A percentile compares a stretch with the other conserved stretches of the same genome.
Evolutionary conservation across 169 alveolate genomes (phyloP).

Genomic region (Plasmodium berghei): DNA sequence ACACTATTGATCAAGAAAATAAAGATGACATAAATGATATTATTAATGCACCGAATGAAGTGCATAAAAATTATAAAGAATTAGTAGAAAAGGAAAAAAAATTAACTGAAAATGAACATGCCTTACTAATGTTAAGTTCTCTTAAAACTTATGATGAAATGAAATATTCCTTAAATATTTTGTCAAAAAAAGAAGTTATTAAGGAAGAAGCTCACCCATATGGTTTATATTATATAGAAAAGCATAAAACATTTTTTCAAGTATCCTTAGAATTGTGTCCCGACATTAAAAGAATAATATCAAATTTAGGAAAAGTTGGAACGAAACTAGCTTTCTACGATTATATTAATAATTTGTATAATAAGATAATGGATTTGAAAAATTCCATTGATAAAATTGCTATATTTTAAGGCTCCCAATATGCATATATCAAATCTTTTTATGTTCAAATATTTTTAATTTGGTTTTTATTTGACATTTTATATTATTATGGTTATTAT

Average conservation of each 20-base stretch:
- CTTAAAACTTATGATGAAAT: conserved; percentile 22
- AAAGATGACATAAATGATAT: neutral
- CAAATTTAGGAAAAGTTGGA: conserved; percentile 49
- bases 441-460: conserved; percentile 37
- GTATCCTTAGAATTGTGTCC: conserved; percentile 50
- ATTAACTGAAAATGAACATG: conserved; percentile 20
- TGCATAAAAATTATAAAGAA: conserved; percentile 11
- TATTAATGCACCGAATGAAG: conserved; percentile 13
- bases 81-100: conserved; percentile 23
- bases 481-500: neutral
- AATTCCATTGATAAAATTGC: conserved; percentile 45
- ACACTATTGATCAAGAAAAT: neutral
- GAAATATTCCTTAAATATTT: conserved; percentile 47
- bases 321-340: conserved; percentile 24
- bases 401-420: neutral
- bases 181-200: conserved; percentile 22
- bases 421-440: neutral
- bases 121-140: conserved; percentile 40
- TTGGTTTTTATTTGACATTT: conserved; percentile 10
- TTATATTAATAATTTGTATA: conserved; percentile 38
- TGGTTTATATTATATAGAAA: conserved; percentile 36
- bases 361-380: conserved; percentile 49
- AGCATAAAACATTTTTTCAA: conserved; percentile 56
- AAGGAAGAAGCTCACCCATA: conserved; percentile 19
- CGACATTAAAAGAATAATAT: conserved; percentile 50